Evolutionary conservation across 768 basidiomycete species (phyloP), one percentile per base, ranked within the genome.

Genomic region (Wakefieldia striispora): DNA sequence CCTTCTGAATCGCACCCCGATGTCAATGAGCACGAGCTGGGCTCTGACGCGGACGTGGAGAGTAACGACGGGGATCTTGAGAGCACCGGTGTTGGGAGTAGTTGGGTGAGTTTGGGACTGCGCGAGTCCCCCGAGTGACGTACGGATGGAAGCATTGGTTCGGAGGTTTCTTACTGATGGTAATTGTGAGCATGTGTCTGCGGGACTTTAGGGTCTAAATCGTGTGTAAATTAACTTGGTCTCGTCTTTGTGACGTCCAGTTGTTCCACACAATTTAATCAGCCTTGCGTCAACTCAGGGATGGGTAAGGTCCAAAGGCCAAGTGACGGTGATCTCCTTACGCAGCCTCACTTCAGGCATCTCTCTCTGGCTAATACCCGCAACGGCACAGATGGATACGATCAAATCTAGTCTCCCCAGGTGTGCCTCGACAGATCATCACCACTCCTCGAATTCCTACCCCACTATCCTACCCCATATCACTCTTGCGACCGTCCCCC

Each of bases 331-430:
- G n/a, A 24, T 40, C 23, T 33, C 27, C 20, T 40, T 33, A 50
- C 38, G 13, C 8, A 36, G 31, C 19, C 26, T 43, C 21, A 45
- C 34, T 55, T 20, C 40, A 86, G 85, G 83, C 12, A 58, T 81
- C 42, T 72, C 84, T 13, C 69, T 90, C 4, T 91, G 88, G 88
- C 75, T 91, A 26, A 81, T 90, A 13, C 85, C 88, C 6, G 59
- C 72, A 14, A 54, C 63, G n/a, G 46, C 59, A 9, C 76, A 80
- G 53, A 68, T 76, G 3, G 51, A 66, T 16, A 69, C 65, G 31
- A 71, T 91, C 20, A 62, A 68, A 54, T 66, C 58, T 11, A 56
- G 78, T 48, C 84, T 90, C 78, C 72, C 50, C 60, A 64, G 43
- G 69, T 68, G 46, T 54, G 59, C 56, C 19, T 47, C 51, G 56